Evolutionary conservation across 23 red algal species (phyloP).

Genomic region (Agarophyton chilense): DNA sequence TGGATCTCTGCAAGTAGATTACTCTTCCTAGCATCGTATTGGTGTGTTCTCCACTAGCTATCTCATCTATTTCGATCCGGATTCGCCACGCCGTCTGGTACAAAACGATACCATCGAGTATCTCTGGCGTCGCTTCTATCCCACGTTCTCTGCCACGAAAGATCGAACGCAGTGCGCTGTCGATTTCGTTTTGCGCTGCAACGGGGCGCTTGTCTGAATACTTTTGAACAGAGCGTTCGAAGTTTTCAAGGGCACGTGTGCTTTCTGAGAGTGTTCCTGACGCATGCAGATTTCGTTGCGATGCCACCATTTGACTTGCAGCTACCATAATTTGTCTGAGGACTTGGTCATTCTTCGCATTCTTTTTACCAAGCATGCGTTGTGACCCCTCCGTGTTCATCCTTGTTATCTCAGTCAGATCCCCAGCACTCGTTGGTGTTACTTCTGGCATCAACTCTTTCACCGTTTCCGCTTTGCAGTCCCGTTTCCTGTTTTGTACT

Average conservation of each 20-base stretch:
- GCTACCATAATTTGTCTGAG: neutral
- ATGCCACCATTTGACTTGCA: slow-evolving; percentile 3
- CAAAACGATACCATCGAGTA: slow-evolving; percentile 40
- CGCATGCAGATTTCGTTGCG: slow-evolving; percentile 11
- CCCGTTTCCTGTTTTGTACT: neutral
- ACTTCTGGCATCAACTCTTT: neutral
- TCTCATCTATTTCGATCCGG: slow-evolving; percentile 35
- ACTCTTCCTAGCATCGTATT: slow-evolving; percentile 33
- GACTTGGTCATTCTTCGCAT: neutral
- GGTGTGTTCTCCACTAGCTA: slow-evolving; percentile 23
- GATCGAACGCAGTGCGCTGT: slow-evolving; percentile 38
- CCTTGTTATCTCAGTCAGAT: neutral
- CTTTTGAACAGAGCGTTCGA: slow-evolving; percentile 6
- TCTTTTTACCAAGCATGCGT: neutral
- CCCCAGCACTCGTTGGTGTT: neutral
- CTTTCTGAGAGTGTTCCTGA: neutral
- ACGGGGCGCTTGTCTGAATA: slow-evolving; percentile 2
- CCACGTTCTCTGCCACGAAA: slow-evolving; percentile 13
- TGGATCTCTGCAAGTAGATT: slow-evolving; percentile 44
- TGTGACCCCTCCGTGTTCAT: slow-evolving; percentile 1
- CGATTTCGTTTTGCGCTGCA: slow-evolving; percentile 32
- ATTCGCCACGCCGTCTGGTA: slow-evolving; percentile 25
- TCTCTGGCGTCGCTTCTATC: neutral
- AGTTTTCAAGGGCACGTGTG: slow-evolving; percentile 18
- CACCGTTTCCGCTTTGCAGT: no score